Percentiles rank a stretch among this genome's conserved stretches.
These are phyloP conservation scores for Diplodia corticola DNA, from an alignment of 2,329 filamentous ascomycete genomes.

Conservation along the genomic window DNA sequence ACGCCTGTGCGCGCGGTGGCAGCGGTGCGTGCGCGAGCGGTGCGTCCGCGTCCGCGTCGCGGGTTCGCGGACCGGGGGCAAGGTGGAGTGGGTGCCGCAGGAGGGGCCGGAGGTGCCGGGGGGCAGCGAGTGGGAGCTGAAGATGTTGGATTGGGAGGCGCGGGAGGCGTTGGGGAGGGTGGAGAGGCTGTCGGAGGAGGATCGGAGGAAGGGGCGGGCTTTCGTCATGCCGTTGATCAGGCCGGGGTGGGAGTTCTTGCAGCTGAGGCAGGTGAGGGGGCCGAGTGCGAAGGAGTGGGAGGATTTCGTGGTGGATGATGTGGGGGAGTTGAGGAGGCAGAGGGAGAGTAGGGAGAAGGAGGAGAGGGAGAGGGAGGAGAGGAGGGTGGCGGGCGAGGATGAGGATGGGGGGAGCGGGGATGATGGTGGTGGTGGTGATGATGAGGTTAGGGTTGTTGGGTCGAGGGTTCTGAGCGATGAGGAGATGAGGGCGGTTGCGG, in stretches of 20 bases:
- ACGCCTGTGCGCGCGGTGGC: not conserved
- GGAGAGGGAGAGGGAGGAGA: not conserved
- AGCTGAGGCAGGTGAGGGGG: not conserved
- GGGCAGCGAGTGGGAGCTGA: not conserved
- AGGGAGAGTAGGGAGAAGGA: not conserved
- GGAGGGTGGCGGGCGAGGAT: not conserved
- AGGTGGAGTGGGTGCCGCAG: not conserved
- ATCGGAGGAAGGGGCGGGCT: too few relatives aligned
- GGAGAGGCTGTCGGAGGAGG: not conserved
- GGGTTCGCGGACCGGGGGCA: not conserved
- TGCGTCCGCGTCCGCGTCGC: not conserved
- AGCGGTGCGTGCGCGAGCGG: not conserved
- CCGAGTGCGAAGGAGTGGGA: slow-evolving; percentile 6
- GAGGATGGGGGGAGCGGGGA: too few relatives aligned
- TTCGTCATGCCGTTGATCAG: not conserved
- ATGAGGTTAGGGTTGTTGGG: not conserved
- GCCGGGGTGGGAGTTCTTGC: not conserved
- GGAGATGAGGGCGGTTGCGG: not conserved
- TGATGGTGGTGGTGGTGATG: too few relatives aligned
- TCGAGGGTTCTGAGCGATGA: not conserved
- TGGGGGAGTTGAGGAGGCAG: not conserved
- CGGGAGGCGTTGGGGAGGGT: not conserved
- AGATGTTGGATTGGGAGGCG: not conserved
- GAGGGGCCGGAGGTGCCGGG: not conserved
- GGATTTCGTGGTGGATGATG: not conserved